Base-by-base conservation (phyloP, 2,329 filamentous ascomycete species). In the Nemania serpens region DNA sequence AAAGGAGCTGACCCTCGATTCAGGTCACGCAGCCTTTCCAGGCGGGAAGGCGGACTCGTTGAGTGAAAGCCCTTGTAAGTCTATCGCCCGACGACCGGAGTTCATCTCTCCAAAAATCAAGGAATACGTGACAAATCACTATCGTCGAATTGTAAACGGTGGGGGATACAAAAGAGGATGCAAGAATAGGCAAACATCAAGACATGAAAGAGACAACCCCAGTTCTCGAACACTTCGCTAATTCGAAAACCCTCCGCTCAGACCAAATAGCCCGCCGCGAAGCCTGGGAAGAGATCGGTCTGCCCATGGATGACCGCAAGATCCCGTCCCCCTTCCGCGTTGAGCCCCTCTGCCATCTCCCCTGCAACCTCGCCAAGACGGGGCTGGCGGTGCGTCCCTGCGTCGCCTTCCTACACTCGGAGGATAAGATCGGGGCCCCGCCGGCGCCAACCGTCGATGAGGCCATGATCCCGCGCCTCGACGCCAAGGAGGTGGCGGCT, bases 211-310 rank as follows among this genome's bases (percentile, higher is more conserved):
- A 46, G 3, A n/a, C 17, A 13, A 52, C 18, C n/a, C 12, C 11
- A 50, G 34, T 5, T 10, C 11, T 42, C 18, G 22, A 39, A 42
- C 37, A 22, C 34, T 13, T 37, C 39, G 22, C 54, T 56, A 49
- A 60, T 36, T 15, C 2, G 22, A 6, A 15, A 20, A 18, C 22
- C 17, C 18, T n/a, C 33, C 34, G 18, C 34, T 13, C 81, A 77
- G 91, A 91, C 75, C 84, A 93, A 71, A 96, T 93, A 53, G 93
- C 94, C 9, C 87, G 94, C 20, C 87, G 94, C 65, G 94, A 98
- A 80, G 93, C 94, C 1, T 90, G 85, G 74, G 94, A 98, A 75
- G 94, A 98, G 75, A 97, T 98, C 66, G 94, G 94, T 1, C 86
- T 98, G 2, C 91, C 94, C 1, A 82, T 88, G 70, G 82, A 87